A percentile compares a stretch with the other conserved stretches of the same genome.
These are phyloP conservation scores for Sindora glabra DNA, from an alignment of 306 rosid genomes.

Conservation along the genomic window DNA sequence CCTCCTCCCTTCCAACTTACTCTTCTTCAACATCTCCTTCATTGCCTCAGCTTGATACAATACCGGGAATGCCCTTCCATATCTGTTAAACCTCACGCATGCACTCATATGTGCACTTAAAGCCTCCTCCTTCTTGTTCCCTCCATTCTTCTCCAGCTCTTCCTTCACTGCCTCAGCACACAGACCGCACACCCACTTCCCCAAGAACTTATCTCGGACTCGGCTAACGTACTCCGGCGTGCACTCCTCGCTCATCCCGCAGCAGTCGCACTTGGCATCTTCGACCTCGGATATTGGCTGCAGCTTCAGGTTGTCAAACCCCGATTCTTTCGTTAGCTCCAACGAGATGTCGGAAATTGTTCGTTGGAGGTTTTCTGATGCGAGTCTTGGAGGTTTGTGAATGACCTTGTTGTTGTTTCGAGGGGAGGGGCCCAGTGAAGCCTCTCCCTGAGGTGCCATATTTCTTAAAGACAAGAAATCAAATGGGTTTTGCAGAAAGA, in stretches of 20 bases:
- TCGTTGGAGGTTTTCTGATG: slow-evolving; percentile 52
- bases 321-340: slow-evolving; percentile 52
- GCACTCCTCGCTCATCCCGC: slow-evolving; percentile 95
- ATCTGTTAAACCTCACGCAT: slow-evolving; percentile 75
- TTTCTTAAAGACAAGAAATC: neutral
- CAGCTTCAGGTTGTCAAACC: slow-evolving; percentile 22
- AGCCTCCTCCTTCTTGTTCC: slow-evolving; percentile 75
- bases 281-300: slow-evolving; percentile 68
- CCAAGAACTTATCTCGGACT: slow-evolving; percentile 50
- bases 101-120: slow-evolving; percentile 66
- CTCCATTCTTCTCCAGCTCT: slow-evolving; percentile 57
- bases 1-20: slow-evolving; percentile 53
- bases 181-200: slow-evolving; percentile 81
- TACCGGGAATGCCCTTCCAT: slow-evolving; percentile 79
- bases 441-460: slow-evolving; percentile 87
- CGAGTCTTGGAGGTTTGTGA: slow-evolving; percentile 46
- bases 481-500: too few relatives aligned
- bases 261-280: slow-evolving; percentile 86
- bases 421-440: slow-evolving; percentile 18
- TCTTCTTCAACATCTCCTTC: slow-evolving; percentile 87
- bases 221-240: slow-evolving; percentile 72
- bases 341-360: slow-evolving; percentile 73
- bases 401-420: slow-evolving; percentile 26
- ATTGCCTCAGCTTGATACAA: slow-evolving; percentile 82
- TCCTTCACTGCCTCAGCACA: slow-evolving; percentile 90